Evolutionary conservation across 2,329 filamentous ascomycete genomes (phyloP), one percentile per base, ranked within the genome.

Genomic region (Aspergillus sp.): DNA sequence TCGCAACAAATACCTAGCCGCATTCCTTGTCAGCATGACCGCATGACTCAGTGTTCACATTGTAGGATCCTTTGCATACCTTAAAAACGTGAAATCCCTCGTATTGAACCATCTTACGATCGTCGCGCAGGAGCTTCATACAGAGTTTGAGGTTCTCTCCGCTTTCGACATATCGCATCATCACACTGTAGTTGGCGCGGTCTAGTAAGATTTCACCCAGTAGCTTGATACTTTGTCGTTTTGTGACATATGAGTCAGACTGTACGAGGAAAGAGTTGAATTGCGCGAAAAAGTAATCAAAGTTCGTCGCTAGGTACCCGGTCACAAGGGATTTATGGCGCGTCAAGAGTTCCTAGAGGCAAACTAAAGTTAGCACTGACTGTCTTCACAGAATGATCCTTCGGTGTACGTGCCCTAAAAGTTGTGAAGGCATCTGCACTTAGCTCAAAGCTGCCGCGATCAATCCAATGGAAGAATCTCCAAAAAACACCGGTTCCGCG

Each of bases 51-150:
- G 41, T 40, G 43, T 35, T 9, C 27, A 35, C 11, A 19, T 48
- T 41, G 44, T 12, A 14, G 19, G 17, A 14, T 37, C 39, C 19
- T 52, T 37, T 27, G 59, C 66, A 60, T 69, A 86, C 84, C 81
- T 99, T 99, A 84, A 99, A 99, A 43, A 99, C 93, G 73, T 99
- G 95, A 74, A 99, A 99, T 7, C 93, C 95, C 75, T 99, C 95
- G 73, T 99, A 99, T 76, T 98, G 95, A 61, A 99, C 95, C 93
- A 99, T 99, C 76, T 96, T 95, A 66, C 93, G 86, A 75, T 98
- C 93, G 74, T 98, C 95, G 65, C 92, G 88, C 60, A 99, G 80
- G 59, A 99, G 82, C 75, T 96, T 98, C 95, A 99, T 99, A 79
- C 93, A 95, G 63, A 98, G 90, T 79, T 99, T 99, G 66, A 99